Evolutionary conservation across 345 rosid genomes (phyloP), one percentile per base, ranked within the genome.

Genomic region (Salix udensis): DNA sequence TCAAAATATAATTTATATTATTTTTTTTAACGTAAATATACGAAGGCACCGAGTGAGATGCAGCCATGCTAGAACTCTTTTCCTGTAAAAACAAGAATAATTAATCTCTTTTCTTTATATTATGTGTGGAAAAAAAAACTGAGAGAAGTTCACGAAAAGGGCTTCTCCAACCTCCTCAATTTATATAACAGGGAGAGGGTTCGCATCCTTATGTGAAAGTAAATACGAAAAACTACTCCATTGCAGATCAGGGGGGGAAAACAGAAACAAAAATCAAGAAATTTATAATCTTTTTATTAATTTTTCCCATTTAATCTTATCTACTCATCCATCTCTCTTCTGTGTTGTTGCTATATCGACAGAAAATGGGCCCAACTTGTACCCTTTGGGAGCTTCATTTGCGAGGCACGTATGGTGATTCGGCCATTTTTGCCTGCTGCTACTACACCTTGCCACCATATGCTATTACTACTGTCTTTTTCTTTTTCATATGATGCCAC

Each of bases 21-120:
- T 30, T 30, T 30, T 30, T 30, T 30, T 30, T 28, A 28, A 28
- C 28, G 1, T 28, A 21, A 12, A 9, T 2, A 1, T 8, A 1
- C 64, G 97, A 93, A 83, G 96, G 92, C 72, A 86, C 92, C 31
- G 97, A 89, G 89, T 15, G 91, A 84, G 98, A 93, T 86, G 94
- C 88, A 86, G 91, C 93, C 97, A 93, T 88, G 93, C 71, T 24
- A 24, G 26, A 24, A 24, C 1, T 24, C 26, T 24, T 24, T 24
- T 24, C 26, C 26, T 24, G 26, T 24, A 36, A 30, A 24, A 8
- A 39, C 11, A 39, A 50, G 7, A 78, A 68, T 24, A 44, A 15
- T 24, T 24, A 44, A 15, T 24, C 15, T 23, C 0, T 34, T 37
- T 10, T 15, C 44, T 19, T 9, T 67, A 50, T 48, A 34, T 15